These are phyloP conservation scores for Pseudogymnoascus sp. DNA, from an alignment of 2,329 filamentous ascomycete genomes.

Conservation along the genomic window DNA sequence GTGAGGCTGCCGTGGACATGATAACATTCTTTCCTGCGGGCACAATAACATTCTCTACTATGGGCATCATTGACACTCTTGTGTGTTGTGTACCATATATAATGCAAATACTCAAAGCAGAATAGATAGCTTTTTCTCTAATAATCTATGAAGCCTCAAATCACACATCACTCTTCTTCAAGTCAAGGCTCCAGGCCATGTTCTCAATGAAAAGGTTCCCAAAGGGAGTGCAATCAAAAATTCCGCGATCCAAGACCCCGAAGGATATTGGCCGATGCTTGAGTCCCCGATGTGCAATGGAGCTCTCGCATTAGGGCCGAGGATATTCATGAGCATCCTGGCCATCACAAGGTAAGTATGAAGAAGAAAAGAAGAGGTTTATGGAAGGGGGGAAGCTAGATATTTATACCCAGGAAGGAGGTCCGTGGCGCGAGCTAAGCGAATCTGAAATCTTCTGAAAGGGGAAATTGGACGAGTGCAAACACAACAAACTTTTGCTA, in stretches of 20 bases:
- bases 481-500: constrained; percentile 6
- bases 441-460: background rate
- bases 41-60: background rate
- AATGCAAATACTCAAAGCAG: background rate
- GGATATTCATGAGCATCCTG: constrained; percentile 12
- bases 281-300: constrained; percentile 45
- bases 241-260: constrained; percentile 41
- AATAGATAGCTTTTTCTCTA: background rate
- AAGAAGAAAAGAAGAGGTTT: constrained; percentile 13
- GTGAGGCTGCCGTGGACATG: background rate
- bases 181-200: constrained; percentile 10
- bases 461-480: background rate
- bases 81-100: background rate
- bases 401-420: background rate
- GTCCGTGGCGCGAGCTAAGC: background rate
- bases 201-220: constrained; percentile 21
- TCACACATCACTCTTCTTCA: constrained; percentile 17
- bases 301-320: constrained; percentile 38
- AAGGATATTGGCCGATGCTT: constrained; percentile 40
- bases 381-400: background rate
- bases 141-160: background rate
- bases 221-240: constrained; percentile 38
- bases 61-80: background rate
- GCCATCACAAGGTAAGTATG: constrained; percentile 20
- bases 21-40: background rate